phyloP scores from a whole-genome alignment of 2,329 filamentous ascomycete species.

The Golovinomyces cichoracearum region DNA sequence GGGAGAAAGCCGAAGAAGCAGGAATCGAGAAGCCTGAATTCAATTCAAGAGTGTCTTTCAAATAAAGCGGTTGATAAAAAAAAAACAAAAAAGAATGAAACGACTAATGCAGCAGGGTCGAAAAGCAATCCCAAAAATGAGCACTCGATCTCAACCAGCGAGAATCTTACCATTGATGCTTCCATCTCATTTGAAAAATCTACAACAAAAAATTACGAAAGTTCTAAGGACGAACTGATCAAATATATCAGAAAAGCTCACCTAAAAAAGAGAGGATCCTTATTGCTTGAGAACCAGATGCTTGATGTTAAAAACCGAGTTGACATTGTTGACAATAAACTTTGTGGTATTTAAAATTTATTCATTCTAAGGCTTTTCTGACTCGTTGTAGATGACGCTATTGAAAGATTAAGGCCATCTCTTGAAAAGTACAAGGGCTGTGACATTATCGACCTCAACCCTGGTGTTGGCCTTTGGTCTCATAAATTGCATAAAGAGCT shows the following conservation, averaged over 20 bases:
- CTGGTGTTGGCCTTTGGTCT: conserved; percentile 57
- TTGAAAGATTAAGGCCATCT: conserved; percentile 41
- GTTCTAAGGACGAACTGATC: neutral
- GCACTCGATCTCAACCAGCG: too few relatives aligned
- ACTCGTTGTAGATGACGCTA: conserved; percentile 10
- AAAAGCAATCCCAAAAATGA: too few relatives aligned
- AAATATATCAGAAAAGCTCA: neutral
- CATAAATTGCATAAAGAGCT: conserved; percentile 47
- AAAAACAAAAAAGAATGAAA: too few relatives aligned
- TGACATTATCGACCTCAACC: conserved; percentile 69
- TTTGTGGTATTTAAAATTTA: conserved; percentile 18
- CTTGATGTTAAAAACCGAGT: conserved; percentile 18
- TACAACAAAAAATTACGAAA: too few relatives aligned
- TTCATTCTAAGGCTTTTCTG: conserved; percentile 1
- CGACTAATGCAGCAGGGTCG: too few relatives aligned
- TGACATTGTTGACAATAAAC: conserved; percentile 25
- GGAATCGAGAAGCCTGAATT: too few relatives aligned
- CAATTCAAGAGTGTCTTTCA: too few relatives aligned
- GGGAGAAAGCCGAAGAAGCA: too few relatives aligned
- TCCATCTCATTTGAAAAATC: too few relatives aligned
- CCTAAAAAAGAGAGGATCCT: neutral
- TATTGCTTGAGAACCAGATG: neutral
- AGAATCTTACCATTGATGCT: too few relatives aligned
- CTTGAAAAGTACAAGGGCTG: conserved; percentile 48
- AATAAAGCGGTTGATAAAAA: too few relatives aligned